Base-by-base conservation (phyloP, 2,329 filamentous ascomycete genomes). In the Alternaria sp. region DNA sequence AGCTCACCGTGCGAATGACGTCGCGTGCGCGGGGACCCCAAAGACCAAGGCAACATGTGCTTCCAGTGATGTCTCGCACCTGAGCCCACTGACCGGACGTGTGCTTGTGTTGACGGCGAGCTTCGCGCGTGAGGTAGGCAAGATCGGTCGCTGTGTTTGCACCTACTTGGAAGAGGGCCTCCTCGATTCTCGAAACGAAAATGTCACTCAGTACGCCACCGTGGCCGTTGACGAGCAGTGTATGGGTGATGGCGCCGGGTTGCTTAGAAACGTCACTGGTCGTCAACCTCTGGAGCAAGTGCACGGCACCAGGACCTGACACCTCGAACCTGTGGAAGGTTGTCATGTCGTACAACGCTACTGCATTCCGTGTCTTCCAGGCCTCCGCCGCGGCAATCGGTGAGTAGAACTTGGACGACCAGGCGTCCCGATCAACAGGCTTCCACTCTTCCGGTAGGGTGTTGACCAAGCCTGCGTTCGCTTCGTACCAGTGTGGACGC, bases 321-420 rank as follows among this genome's bases (percentile, higher is more conserved):
- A 90, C 80, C 60, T 89, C 86, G 4, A 90, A 80, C 2, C 88
- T 82, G 21, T 87, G 84, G 37, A 89, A 82, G 0, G 88, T 84
- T 2, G 87, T 89, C 82, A 90, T 84, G 66, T 90, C 88, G 70
- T 87, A 90, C 83, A 90, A 82, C 8, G 86, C 88, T 3, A 85
- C 87, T 0, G 86, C 85, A 6, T 87, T 88, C 2, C 88, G 83
- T 2, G 88, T 90, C 79, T 88, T 89, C 87, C 87, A 90, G 0
- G 88, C 88, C 72, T 90, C 88, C 1, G 81, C 87, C 0, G 87
- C 87, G 1, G 84, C 82, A 41, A 89, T 85, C 0, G 87, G 85
- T 0, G 87, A 89, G 72, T 88, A 86, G 64, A 84, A 87, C 23
- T 80, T 78, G 0, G 84, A 78, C 1, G 88, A 87, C 88, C 88